phyloP scores from a whole-genome alignment of 805 yeast genomes.

The Isabelozyma pseudorhagii region DNA sequence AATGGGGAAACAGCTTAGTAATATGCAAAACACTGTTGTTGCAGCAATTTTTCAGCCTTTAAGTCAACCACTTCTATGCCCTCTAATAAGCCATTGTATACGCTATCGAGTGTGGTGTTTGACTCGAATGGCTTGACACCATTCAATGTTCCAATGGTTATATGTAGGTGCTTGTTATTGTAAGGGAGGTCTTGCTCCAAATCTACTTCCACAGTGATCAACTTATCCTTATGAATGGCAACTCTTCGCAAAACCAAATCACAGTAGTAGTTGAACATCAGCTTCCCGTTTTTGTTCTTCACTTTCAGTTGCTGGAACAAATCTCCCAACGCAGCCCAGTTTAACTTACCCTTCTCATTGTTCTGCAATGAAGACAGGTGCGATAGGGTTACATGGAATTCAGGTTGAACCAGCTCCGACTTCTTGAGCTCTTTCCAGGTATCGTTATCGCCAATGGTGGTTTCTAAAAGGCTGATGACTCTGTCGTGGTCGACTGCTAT shows the following conservation, averaged over 20 bases:
- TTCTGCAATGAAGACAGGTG: slow-evolving; percentile 32
- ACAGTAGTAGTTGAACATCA: slow-evolving; percentile 20
- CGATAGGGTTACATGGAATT: slow-evolving; percentile 67
- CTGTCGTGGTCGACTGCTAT: slow-evolving; percentile 25
- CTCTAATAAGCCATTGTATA: slow-evolving; percentile 1
- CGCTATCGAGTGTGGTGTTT: slow-evolving; percentile 23
- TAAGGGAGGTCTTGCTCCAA: slow-evolving; percentile 8
- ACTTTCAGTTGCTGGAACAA: slow-evolving; percentile 8
- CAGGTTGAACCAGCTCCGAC: slow-evolving; percentile 41
- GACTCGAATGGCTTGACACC: slow-evolving; percentile 52
- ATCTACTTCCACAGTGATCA: slow-evolving; percentile 54
- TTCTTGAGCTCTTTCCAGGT: slow-evolving; percentile 24
- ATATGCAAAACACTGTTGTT: background rate
- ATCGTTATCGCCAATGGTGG: slow-evolving; percentile 1
- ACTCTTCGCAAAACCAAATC: slow-evolving; percentile 41
- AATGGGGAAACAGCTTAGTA: background rate
- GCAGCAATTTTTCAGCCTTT: background rate
- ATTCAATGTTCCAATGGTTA: slow-evolving; percentile 65
- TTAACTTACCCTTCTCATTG: slow-evolving; percentile 11
- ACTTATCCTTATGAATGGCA: slow-evolving; percentile 45
- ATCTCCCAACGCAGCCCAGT: slow-evolving; percentile 14
- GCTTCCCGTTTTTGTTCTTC: slow-evolving; percentile 16
- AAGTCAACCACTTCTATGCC: background rate
- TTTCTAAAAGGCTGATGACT: slow-evolving; percentile 4
- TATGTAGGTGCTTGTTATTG: slow-evolving; percentile 42